Conservation (phyloP, 2,329 filamentous ascomycete species). For the Fusarium neocosmosporiellum region DNA sequence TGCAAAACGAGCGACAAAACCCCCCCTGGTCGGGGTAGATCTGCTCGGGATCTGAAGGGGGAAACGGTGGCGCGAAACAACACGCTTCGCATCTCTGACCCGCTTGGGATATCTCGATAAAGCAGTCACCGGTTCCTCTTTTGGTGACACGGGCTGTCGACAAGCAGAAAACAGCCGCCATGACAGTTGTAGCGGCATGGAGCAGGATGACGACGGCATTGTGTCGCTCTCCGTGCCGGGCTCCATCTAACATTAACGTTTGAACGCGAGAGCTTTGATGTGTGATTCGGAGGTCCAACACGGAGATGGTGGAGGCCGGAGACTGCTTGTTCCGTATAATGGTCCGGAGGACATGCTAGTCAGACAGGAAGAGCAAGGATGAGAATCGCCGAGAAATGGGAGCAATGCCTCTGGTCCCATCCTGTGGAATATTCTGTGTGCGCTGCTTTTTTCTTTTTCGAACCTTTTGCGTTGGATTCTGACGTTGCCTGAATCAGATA, state of each 20-base stretch:
- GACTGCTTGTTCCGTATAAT: conserved; percentile 19
- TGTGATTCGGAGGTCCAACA: conserved; percentile 8
- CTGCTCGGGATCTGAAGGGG: conserved; percentile 25
- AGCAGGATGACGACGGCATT: conserved; percentile 11
- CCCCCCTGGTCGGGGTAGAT: conserved; percentile 15
- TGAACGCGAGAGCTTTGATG: conserved; percentile 3
- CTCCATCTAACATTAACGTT: conserved; percentile 15
- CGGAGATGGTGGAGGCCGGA: conserved; percentile 20
- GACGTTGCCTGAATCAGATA: conserved; percentile 23
- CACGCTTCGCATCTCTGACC: conserved; percentile 18
- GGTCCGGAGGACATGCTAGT: conserved; percentile 30
- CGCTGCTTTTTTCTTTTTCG: background rate
- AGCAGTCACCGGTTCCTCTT: conserved; percentile 16
- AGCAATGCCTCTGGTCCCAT: conserved; percentile 11
- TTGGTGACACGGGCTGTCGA: background rate
- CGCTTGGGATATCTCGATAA: conserved; percentile 28
- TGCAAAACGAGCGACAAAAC: conserved; percentile 9
- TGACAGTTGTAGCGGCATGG: conserved; percentile 40
- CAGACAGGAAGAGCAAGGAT: conserved; percentile 19
- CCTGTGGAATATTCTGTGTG: conserved; percentile 16
- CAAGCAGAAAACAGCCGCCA: conserved; percentile 3
- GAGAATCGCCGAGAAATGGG: conserved; percentile 23
- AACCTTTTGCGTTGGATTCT: conserved; percentile 2
- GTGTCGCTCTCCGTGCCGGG: conserved; percentile 8
- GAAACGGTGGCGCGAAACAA: conserved; percentile 29